Base-by-base conservation (phyloP, 2,329 filamentous ascomycete species). In the Alternaria sp. region DNA sequence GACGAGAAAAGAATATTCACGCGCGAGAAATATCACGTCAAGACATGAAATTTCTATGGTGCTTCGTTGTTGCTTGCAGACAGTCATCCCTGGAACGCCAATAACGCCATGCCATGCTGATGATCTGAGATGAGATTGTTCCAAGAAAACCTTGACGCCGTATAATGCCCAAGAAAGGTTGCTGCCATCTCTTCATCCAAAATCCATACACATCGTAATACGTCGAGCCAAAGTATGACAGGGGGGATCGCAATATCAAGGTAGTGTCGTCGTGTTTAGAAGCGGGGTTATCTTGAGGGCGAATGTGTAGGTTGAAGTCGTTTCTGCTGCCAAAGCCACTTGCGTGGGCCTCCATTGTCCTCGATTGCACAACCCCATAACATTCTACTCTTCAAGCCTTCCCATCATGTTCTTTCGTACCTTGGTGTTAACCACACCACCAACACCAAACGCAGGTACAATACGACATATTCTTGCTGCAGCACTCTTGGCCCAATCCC, bases 191-290 rank as follows among this genome's bases (percentile, higher is more conserved):
- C 20, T 50, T n/a, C 12, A 45, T 45, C 43, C 22, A 34, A 34
- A 20, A 14, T 9, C 28, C 10, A 7, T 48, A 14, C 25, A 34
- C 45, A 34, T 49, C 11, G 28, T 48, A 16, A n/a, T 16, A 44
- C 7, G 4, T 27, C 16, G 41, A 27, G 20, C 41, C 95, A 85
- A 61, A 92, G 89, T 40, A 97, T 90, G 59, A 99, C 93, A 0
- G 93, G 3, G 94, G 97, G n/a, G 94, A 97, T 72, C 95, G 91
- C 45, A 94, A 92, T 54, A 99, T 97, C 70, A 97, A 94, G 20
- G 92, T 92, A 0, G 95, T 98, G 77, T 99, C 95, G 72, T 97
- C 92, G 76, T 97, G 98, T 81, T 96, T 95, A 87, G 97, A 93
- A 78, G 89, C 92, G 68, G 89, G 72, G 16, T 76, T 91, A 93